Conservation (phyloP, 2,329 filamentous ascomycete genomes). For the Diplocarpon rosae region DNA sequence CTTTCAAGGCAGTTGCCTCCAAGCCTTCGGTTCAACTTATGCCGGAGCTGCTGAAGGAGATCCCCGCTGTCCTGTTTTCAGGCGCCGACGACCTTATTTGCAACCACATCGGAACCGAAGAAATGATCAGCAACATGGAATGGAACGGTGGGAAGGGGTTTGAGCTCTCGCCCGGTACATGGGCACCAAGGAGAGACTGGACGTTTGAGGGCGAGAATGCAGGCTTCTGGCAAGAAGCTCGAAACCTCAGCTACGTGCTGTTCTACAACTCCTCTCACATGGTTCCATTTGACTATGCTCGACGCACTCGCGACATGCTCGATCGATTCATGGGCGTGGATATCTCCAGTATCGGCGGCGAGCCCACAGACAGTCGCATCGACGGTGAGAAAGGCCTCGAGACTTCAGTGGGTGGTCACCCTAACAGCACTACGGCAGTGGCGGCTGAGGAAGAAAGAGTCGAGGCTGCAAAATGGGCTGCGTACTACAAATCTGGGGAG, state of each 20-base stretch:
- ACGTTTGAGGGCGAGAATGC: constrained; percentile 80
- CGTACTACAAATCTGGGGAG: constrained; percentile 62
- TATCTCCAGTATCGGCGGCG: constrained; percentile 74
- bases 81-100: constrained; percentile 92
- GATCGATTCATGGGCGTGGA: constrained; percentile 93
- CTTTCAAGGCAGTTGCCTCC: constrained; percentile 62
- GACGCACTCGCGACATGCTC: constrained; percentile 86
- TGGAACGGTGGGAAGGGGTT: constrained; percentile 93
- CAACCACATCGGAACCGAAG: constrained; percentile 91
- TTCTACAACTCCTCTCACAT: constrained; percentile 97
- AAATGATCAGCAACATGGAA: constrained; percentile 76
- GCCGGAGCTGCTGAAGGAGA: constrained; percentile 63
- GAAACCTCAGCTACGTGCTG: constrained; percentile 89
- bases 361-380: constrained; percentile 54
- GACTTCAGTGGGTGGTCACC: constrained; percentile 55
- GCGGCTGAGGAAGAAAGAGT: constrained; percentile 51
- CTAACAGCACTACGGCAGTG: constrained; percentile 54
- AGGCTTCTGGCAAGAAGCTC: constrained; percentile 87
- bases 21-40: constrained; percentile 63
- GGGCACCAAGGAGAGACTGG: constrained; percentile 90
- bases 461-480: constrained; percentile 56
- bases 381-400: constrained; percentile 59
- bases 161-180: constrained; percentile 73
- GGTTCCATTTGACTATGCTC: constrained; percentile 90
- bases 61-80: constrained; percentile 81